These are phyloP conservation scores for Raddia guianensis DNA, from an alignment of 176 grass and related monocot genomes.

Conservation along the genomic window DNA sequence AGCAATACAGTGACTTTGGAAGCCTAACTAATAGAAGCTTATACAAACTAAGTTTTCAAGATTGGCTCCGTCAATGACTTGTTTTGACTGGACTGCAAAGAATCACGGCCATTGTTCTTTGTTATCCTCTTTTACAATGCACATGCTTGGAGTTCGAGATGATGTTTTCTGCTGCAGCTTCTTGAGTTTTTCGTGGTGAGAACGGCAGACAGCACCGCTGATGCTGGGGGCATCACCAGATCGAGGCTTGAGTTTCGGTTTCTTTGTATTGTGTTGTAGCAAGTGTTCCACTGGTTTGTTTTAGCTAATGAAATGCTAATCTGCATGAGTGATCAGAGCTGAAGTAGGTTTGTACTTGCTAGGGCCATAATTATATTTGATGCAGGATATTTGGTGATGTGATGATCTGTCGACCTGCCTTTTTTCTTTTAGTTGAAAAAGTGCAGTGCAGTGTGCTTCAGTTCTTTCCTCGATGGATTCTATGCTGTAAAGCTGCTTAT, in stretches of 20 bases:
- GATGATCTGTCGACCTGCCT: conserved; percentile 30
- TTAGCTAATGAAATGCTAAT: conserved; percentile 35
- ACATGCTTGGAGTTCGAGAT: neutral
- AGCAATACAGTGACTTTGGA: neutral
- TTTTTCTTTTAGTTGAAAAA: conserved; percentile 38
- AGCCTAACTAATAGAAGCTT: conserved; percentile 39
- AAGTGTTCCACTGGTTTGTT: conserved; percentile 25
- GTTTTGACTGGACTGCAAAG: conserved; percentile 16
- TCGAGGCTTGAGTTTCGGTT: neutral
- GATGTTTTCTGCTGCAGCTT: conserved; percentile 9
- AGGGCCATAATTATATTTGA: neutral
- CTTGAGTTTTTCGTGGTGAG: neutral
- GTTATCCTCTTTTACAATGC: conserved; percentile 11
- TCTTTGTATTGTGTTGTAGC: conserved; percentile 24
- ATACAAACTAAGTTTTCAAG: conserved; percentile 9
- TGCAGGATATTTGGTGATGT: conserved; percentile 42
- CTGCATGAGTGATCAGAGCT: neutral
- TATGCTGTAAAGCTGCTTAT: conserved; percentile 48
- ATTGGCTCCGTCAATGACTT: neutral
- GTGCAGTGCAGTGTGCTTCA: conserved; percentile 26
- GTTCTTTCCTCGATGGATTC: neutral
- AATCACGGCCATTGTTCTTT: conserved; percentile 6
- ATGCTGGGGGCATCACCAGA: neutral
- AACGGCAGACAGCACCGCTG: neutral
- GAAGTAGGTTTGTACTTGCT: neutral